These are phyloP conservation scores for Trichoderma sp. DNA, from an alignment of 2,329 filamentous ascomycete genomes.

Conservation along the genomic window DNA sequence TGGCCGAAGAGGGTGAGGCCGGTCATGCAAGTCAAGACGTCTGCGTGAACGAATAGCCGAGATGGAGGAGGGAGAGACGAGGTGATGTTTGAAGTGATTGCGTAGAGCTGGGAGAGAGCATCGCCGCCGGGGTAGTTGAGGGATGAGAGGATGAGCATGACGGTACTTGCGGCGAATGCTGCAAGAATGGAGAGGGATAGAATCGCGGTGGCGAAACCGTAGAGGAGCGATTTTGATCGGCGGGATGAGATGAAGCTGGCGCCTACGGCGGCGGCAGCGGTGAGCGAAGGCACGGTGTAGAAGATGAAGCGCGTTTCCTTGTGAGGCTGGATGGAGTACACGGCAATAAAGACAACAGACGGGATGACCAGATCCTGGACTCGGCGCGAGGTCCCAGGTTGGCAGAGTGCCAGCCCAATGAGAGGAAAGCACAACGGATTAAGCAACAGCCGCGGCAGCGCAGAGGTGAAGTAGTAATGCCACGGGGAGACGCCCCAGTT, in stretches of 20 bases:
- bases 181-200: conserved; percentile 62
- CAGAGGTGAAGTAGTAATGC: conserved; percentile 82
- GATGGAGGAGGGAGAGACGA: conserved; percentile 29
- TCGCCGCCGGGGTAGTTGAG: conserved; percentile 93
- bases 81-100: conserved; percentile 33
- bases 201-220: conserved; percentile 54
- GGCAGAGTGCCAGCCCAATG: conserved; percentile 53
- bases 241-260: conserved; percentile 71
- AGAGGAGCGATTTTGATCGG: conserved; percentile 60
- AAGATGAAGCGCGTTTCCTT: conserved; percentile 97
- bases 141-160: conserved; percentile 75
- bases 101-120: conserved; percentile 63
- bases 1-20: conserved; percentile 68
- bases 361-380: conserved; percentile 62
- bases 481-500: conserved; percentile 87
- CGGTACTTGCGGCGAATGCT: conserved; percentile 62
- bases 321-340: conserved; percentile 89
- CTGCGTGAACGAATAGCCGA: conserved; percentile 57
- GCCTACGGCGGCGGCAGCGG: conserved; percentile 72
- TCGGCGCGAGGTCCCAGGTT: conserved; percentile 47
- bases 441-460: conserved; percentile 78
- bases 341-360: conserved; percentile 67
- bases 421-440: conserved; percentile 71
- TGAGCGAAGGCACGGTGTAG: conserved; percentile 80
- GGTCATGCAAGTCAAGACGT: conserved; percentile 70